These are phyloP conservation scores for Exophiala alcalophila DNA, from an alignment of 2,329 filamentous ascomycete genomes.

Conservation along the genomic window DNA sequence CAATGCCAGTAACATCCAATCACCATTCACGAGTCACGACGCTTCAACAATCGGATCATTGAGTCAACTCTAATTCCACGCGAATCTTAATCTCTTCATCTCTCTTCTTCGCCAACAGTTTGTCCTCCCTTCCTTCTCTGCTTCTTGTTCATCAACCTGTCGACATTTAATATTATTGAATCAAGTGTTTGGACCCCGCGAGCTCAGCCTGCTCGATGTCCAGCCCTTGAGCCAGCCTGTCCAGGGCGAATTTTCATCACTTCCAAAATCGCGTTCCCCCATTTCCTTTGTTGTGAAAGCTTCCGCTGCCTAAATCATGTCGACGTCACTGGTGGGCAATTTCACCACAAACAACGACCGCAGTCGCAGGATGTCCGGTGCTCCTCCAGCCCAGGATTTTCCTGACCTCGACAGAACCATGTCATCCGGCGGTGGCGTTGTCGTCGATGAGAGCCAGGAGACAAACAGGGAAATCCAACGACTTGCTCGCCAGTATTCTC, in stretches of 20 bases:
- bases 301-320: slow-evolving; percentile 11
- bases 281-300: too few relatives aligned
- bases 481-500: slow-evolving; percentile 19
- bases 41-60: too few relatives aligned
- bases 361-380: slow-evolving; percentile 15
- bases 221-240: too few relatives aligned
- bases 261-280: neutral
- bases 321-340: slow-evolving; percentile 17
- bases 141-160: too few relatives aligned
- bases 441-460: slow-evolving; percentile 9
- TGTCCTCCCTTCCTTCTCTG: neutral
- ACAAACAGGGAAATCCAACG: slow-evolving; percentile 14
- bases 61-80: neutral
- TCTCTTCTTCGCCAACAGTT: neutral
- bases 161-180: too few relatives aligned
- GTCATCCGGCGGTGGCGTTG: slow-evolving; percentile 9
- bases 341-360: slow-evolving; percentile 20
- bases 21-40: too few relatives aligned
- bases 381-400: slow-evolving; percentile 10
- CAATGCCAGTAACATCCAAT: too few relatives aligned
- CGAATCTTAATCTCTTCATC: neutral
- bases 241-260: neutral
- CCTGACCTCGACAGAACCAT: slow-evolving; percentile 11
- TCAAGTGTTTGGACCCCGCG: too few relatives aligned
- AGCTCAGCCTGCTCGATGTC: neutral